Conservation (phyloP, 768 basidiomycete species). For the Porpolomopsis calyptriformis region DNA sequence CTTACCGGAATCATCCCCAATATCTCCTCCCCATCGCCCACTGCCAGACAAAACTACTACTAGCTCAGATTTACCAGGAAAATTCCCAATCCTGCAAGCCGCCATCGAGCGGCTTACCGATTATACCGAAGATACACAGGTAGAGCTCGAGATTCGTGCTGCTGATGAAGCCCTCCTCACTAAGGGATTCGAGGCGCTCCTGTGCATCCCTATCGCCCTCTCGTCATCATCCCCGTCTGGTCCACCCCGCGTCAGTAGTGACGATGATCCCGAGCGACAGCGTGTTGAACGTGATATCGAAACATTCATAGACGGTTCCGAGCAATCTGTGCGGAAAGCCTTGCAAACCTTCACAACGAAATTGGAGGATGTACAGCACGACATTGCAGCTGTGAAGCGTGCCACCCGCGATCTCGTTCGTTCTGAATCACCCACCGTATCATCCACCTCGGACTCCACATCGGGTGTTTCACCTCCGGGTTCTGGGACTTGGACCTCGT, state of each 20-base stretch:
- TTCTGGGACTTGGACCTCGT: constrained; percentile 24
- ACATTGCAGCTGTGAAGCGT: constrained; percentile 59
- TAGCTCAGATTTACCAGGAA: too few relatives aligned
- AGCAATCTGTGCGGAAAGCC: constrained; percentile 36
- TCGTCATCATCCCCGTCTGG: constrained; percentile 15
- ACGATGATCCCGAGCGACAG: constrained; percentile 20
- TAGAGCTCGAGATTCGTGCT: constrained; percentile 71
- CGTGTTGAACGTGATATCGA: constrained; percentile 39
- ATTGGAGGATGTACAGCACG: constrained; percentile 64
- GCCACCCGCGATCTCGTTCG: constrained; percentile 39
- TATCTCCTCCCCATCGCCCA: constrained; percentile 9
- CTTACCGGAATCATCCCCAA: constrained; percentile 14
- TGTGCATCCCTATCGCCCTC: constrained; percentile 42
- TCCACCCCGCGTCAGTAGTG: background rate
- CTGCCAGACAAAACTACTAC: too few relatives aligned
- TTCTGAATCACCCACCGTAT: constrained; percentile 10
- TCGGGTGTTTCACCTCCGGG: constrained; percentile 3
- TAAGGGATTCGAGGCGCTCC: constrained; percentile 59
- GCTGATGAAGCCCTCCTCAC: constrained; percentile 60
- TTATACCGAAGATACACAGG: constrained; percentile 67
- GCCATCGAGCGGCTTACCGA: constrained; percentile 59
- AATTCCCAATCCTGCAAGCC: constrained; percentile 31
- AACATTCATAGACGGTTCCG: constrained; percentile 46
- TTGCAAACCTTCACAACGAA: constrained; percentile 42
- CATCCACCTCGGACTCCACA: constrained; percentile 1